A percentile compares a stretch with the other conserved stretches of the same genome.
Evolutionary conservation across 2,329 filamentous ascomycete species (phyloP).

Genomic region (Ophiostoma perfectum): DNA sequence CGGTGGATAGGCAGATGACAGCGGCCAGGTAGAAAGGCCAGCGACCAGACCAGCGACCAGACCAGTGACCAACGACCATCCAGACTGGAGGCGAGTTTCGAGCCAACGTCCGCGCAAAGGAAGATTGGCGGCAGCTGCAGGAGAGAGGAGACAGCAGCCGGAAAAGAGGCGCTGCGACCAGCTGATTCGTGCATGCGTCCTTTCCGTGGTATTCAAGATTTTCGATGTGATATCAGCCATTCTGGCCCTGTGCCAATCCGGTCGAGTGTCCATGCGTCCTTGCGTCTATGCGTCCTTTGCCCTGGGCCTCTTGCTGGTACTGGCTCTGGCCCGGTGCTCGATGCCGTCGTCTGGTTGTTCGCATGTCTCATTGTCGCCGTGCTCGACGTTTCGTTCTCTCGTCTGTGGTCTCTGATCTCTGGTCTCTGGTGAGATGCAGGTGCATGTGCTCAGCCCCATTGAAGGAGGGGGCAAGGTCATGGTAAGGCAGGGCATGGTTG

Average conservation of each 20-base stretch:
- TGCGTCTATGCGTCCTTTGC: background rate
- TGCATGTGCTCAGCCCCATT: constrained; percentile 2
- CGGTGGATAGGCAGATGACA: constrained; percentile 16
- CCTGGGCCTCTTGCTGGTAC: background rate
- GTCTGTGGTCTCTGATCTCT: too few relatives aligned
- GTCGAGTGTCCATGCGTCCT: background rate
- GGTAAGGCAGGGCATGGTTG: background rate
- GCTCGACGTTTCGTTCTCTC: too few relatives aligned
- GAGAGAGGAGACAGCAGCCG: constrained; percentile 17
- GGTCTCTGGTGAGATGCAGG: background rate
- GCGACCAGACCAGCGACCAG: background rate
- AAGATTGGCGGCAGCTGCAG: constrained; percentile 19
- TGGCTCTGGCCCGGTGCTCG: background rate
- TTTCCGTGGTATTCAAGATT: background rate
- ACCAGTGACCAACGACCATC: background rate
- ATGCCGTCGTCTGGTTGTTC: background rate
- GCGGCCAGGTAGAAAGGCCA: constrained; percentile 8
- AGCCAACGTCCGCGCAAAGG: background rate
- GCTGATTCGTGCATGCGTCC: constrained; percentile 21
- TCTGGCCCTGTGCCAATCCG: background rate
- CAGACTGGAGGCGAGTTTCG: background rate
- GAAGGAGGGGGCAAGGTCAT: background rate
- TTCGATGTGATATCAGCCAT: too few relatives aligned
- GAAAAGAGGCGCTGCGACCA: constrained; percentile 19
- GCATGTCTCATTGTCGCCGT: background rate